Percentiles rank a stretch among this genome's conserved stretches.
Conservation (phyloP, 495 filamentous ascomycete species). For the Neurospora sp. region DNA sequence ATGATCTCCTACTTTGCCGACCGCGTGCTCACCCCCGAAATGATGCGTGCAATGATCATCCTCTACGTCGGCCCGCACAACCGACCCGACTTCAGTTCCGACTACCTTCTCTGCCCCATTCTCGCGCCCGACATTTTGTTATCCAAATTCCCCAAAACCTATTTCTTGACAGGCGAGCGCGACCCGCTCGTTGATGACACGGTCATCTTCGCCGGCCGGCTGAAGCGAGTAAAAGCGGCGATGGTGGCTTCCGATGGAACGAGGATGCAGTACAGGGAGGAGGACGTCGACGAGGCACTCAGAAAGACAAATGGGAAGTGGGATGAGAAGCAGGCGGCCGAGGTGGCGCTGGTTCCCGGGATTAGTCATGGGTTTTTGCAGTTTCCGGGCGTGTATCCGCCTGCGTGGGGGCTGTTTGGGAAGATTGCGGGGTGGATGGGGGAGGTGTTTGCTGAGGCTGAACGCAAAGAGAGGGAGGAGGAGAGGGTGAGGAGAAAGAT, state of each 20-base stretch:
- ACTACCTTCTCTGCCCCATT: constrained; percentile 82
- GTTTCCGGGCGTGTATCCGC: constrained; percentile 76
- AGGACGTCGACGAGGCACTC: constrained; percentile 4
- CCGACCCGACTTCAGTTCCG: constrained; percentile 83
- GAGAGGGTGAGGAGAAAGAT: constrained; percentile 14
- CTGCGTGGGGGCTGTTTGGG: constrained; percentile 72
- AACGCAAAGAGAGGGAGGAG: constrained; percentile 14
- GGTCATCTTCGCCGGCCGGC: constrained; percentile 81
- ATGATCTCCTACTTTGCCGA: constrained; percentile 98
- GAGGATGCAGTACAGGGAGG: constrained; percentile 22
- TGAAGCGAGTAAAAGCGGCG: constrained; percentile 71
- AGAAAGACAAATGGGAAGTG: constrained; percentile 34
- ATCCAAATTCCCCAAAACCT: constrained; percentile 77
- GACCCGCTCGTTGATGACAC: constrained; percentile 96
- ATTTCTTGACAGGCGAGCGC: constrained; percentile 87
- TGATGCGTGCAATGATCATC: constrained; percentile 99
- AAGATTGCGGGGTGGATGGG: constrained; percentile 69
- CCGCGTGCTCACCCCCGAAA: constrained; percentile 87
- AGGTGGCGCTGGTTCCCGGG: constrained; percentile 75
- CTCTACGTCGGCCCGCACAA: constrained; percentile 91
- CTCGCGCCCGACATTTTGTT: constrained; percentile 78
- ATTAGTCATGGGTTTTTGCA: constrained; percentile 89
- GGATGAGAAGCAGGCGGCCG: constrained; percentile 65
- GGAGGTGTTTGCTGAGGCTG: constrained; percentile 50
- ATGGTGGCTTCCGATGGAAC: constrained; percentile 25